phyloP scores from a whole-genome alignment of 2,329 filamentous ascomycete genomes.

The Cladobotryum protrusum region DNA sequence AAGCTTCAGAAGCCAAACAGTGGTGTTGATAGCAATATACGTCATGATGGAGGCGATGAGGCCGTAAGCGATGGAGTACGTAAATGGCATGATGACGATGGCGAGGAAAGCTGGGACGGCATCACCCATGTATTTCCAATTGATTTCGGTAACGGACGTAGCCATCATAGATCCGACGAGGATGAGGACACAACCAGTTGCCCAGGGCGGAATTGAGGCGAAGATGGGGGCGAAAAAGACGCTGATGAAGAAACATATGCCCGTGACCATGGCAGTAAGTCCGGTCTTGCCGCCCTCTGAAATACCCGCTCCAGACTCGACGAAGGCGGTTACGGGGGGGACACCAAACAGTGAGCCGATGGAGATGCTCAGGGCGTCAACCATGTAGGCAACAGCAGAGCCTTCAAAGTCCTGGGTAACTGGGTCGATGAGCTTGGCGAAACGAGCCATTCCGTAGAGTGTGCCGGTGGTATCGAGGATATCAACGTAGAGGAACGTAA shows the following conservation, averaged over 20 bases:
- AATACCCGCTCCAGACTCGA: conserved; percentile 86
- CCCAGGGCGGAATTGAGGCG: conserved; percentile 83
- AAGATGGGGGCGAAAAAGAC: conserved; percentile 90
- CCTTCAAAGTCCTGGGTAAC: conserved; percentile 83
- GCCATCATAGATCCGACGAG: conserved; percentile 88
- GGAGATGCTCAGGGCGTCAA: conserved; percentile 72
- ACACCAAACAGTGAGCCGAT: conserved; percentile 73
- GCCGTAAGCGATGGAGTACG: conserved; percentile 82
- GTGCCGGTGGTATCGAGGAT: conserved; percentile 84
- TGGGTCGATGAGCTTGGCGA: conserved; percentile 73
- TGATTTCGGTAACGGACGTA: conserved; percentile 71
- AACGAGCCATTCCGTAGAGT: conserved; percentile 83
- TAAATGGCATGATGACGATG: conserved; percentile 82
- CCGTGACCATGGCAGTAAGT: conserved; percentile 72
- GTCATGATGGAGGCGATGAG: conserved; percentile 73
- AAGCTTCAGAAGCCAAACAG: conserved; percentile 63
- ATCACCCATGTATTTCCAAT: conserved; percentile 82
- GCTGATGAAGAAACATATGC: conserved; percentile 78
- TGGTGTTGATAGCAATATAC: conserved; percentile 69
- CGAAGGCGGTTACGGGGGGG: conserved; percentile 78
- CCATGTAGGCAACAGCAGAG: conserved; percentile 74
- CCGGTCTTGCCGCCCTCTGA: conserved; percentile 82
- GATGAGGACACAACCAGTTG: conserved; percentile 80
- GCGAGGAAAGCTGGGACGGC: conserved; percentile 79
- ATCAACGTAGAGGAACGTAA: conserved; percentile 87